Evolutionary conservation across 768 basidiomycete genomes (phyloP), one percentile per base, ranked within the genome.

Genomic region (Astraeus odoratus): DNA sequence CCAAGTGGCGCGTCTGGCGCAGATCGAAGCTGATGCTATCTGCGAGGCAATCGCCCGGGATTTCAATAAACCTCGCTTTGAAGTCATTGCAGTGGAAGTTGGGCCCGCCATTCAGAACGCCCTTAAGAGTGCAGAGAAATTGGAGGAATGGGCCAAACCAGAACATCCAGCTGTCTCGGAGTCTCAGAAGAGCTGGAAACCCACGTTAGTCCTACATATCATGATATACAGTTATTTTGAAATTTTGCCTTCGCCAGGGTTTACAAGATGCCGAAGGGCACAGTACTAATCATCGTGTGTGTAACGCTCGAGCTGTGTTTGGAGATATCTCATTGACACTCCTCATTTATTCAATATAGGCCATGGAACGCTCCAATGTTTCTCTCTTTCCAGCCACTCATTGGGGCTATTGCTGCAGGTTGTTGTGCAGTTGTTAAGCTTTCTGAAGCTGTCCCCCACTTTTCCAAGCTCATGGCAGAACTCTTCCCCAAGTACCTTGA

Each of bases 391-490:
- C 73, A 74, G 30, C 83, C 84, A 3, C 63, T 83, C 18, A 68
- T 75, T 40, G 86, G 85, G 3, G 86, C 86, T 1, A 82, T 90
- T 40, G 71, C 83, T 0, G 84, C 85, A 1, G 87, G 86, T 0
- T 84, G 81, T 53, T 72, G 78, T n/a, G 74, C 72, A 0, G 70
- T 79, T 8, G 37, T 87, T 54, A 88, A 89, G 56, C 73, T 75
- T 0, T 86, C 84, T 6, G 87, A 89, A 55, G 39, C 35, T 12
- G 59, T 69, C 0, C 75, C 81, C 0, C 61, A 70, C 33, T 69
- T 67, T 46, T 70, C 78, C 0, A 53, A 63, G 3, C 69, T 84
- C 3, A 51, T 88, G 2, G 71, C 76, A 0, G 65, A 70, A 12
- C 67, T 84, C 19, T 36, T 85, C 20, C 75, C 80, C 2, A 72